Conservation (phyloP, 2,329 filamentous ascomycete species). For the Aaosphaeria pasadenensis region DNA sequence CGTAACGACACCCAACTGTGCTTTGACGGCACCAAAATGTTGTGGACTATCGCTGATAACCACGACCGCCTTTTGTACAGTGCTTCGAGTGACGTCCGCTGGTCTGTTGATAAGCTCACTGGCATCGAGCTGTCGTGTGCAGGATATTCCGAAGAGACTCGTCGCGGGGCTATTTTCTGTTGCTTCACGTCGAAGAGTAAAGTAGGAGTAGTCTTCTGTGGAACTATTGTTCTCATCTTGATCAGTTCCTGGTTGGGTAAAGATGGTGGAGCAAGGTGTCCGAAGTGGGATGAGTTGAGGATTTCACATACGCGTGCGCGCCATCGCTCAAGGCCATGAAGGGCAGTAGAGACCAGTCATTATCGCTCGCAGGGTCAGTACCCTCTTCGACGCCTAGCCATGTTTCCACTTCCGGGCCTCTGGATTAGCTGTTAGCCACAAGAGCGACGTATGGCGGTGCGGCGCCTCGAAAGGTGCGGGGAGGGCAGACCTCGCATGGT, state of each 20-base stretch:
- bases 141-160: conserved; percentile 93
- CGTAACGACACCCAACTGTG: conserved; percentile 86
- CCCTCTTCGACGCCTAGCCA: conserved; percentile 81
- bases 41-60: conserved; percentile 90
- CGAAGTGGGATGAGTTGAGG: background rate
- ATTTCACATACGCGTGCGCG: conserved; percentile 73
- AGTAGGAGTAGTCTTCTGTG: conserved; percentile 97
- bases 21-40: conserved; percentile 83
- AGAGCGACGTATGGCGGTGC: background rate
- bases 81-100: conserved; percentile 90
- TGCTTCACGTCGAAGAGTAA: conserved; percentile 70
- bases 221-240: conserved; percentile 52
- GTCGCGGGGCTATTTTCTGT: conserved; percentile 56
- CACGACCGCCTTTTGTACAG: conserved; percentile 96
- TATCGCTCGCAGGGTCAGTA: conserved; percentile 73
- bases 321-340: conserved; percentile 98
- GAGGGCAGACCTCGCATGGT: conserved; percentile 47
- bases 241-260: background rate
- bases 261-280: background rate
- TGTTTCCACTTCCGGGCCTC: conserved; percentile 87
- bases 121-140: conserved; percentile 86
- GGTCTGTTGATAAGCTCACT: conserved; percentile 73
- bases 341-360: conserved; percentile 86
- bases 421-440: conserved; percentile 23
- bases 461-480: conserved; percentile 6